Percentiles rank a stretch among this genome's conserved stretches.
phyloP scores from a whole-genome alignment of 306 rosid species.

The Mimosa bimucronata region DNA sequence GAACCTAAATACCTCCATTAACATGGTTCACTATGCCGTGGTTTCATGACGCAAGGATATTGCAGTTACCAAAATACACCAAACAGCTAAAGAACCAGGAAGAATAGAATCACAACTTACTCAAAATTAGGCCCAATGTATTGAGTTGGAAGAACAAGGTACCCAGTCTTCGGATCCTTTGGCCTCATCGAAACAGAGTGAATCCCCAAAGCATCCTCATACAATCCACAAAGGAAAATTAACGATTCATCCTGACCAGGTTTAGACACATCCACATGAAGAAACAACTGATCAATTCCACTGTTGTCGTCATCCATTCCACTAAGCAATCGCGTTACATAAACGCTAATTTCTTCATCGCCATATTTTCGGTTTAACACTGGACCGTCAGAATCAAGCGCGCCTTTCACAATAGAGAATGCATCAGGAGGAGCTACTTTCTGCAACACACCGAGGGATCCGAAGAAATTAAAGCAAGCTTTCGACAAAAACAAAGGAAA shows the following conservation, averaged over 20 bases:
- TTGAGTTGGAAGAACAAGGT: conserved; percentile 47
- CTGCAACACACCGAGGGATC: conserved; percentile 38
- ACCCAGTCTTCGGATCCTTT: conserved; percentile 42
- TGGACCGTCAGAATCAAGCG: conserved; percentile 73
- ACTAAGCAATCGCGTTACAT: conserved; percentile 66
- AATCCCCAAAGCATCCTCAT: conserved; percentile 89
- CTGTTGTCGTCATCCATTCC: conserved; percentile 52
- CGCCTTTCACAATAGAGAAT: conserved; percentile 72
- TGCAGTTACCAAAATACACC: background rate
- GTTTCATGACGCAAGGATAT: background rate
- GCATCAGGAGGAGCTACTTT: conserved; percentile 80
- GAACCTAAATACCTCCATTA: conserved; percentile 19
- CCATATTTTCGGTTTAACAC: conserved; percentile 67
- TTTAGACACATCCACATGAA: conserved; percentile 79
- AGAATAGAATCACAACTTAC: conserved; percentile 47
- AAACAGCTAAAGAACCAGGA: background rate
- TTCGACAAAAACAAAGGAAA: background rate
- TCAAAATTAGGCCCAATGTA: conserved; percentile 72
- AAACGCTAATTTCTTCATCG: conserved; percentile 68
- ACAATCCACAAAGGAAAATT: conserved; percentile 76
- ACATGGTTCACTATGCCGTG: background rate
- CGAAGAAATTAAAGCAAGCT: background rate
- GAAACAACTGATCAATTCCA: conserved; percentile 69
- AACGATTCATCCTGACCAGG: conserved; percentile 60
- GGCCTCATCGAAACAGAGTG: conserved; percentile 90